Conservation (phyloP, 2,329 filamentous ascomycete species). For the Pyricularia sp. region DNA sequence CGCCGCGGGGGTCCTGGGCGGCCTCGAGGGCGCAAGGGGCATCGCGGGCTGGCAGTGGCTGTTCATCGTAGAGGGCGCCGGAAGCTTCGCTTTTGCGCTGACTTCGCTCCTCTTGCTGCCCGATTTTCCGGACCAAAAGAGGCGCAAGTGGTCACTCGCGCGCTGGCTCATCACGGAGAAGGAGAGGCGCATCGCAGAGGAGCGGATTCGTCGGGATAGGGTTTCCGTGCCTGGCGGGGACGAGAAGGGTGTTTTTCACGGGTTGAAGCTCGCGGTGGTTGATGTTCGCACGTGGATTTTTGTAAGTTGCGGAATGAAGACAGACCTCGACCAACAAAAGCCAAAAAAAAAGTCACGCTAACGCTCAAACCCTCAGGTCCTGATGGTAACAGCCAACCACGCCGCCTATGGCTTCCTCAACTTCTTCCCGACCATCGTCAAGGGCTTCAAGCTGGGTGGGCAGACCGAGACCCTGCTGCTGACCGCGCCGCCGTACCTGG, state of each 20-base stretch:
- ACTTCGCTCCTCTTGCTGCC: background rate
- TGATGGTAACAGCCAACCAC: conserved; percentile 13
- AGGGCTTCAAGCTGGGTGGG: conserved; percentile 10
- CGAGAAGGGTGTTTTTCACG: conserved; percentile 8
- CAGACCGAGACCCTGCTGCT: conserved; percentile 21
- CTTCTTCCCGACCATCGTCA: conserved; percentile 17
- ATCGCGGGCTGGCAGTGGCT: conserved; percentile 44
- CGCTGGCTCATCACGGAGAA: conserved; percentile 1
- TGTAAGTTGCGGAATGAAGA: conserved; percentile 1
- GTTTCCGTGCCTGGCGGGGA: background rate
- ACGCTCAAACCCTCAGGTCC: background rate
- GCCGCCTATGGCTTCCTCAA: conserved; percentile 15
- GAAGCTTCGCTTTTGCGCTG: conserved; percentile 28
- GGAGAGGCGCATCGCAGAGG: background rate
- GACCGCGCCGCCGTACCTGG: conserved; percentile 17
- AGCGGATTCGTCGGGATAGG: background rate
- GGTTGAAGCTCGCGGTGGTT: conserved; percentile 13
- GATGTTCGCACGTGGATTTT: conserved; percentile 17
- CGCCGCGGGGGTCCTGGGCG: conserved; percentile 34
- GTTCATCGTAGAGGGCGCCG: conserved; percentile 34
- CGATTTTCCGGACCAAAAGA: conserved; percentile 1
- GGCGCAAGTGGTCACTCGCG: background rate
- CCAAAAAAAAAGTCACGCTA: conserved; percentile 6
- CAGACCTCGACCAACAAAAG: no score
- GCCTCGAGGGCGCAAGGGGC: conserved; percentile 33